Evolutionary conservation across 1,284 basidiomycete genomes (phyloP).

Genomic region (Albatrellus sp.): DNA sequence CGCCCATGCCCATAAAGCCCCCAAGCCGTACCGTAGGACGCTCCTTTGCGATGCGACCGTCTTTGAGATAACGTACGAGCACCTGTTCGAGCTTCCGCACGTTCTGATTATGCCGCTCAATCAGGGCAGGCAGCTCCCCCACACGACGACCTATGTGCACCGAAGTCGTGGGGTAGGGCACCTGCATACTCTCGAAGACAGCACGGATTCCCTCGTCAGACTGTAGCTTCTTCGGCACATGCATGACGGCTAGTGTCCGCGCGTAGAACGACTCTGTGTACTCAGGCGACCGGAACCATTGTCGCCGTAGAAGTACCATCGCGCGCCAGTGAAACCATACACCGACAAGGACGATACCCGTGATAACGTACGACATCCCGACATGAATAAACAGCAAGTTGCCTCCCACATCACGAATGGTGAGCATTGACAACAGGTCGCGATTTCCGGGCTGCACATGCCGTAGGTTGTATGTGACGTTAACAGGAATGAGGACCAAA

Average conservation of each 20-base stretch:
- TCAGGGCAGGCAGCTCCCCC: conserved; percentile 63
- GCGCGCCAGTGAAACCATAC: conserved; percentile 65
- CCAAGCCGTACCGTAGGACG: conserved; percentile 67
- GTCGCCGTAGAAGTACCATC: conserved; percentile 55
- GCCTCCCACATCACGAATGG: conserved; percentile 64
- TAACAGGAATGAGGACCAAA: conserved; percentile 71
- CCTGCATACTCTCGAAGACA: conserved; percentile 60
- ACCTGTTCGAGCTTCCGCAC: conserved; percentile 76
- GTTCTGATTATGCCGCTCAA: conserved; percentile 78
- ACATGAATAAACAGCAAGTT: conserved; percentile 66
- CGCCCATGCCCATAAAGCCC: conserved; percentile 65
- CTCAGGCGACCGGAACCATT: conserved; percentile 70
- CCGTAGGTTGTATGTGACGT: conserved; percentile 60
- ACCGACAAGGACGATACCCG: conserved; percentile 48
- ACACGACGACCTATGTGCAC: conserved; percentile 74
- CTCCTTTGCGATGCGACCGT: conserved; percentile 58
- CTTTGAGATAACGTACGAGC: conserved; percentile 78
- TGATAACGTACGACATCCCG: conserved; percentile 63
- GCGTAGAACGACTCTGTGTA: conserved; percentile 69
- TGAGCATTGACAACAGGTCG: conserved; percentile 63
- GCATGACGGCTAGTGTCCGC: conserved; percentile 64
- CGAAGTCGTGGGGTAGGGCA: conserved; percentile 76
- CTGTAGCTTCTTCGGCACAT: conserved; percentile 64
- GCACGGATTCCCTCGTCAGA: conserved; percentile 65
- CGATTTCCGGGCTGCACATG: conserved; percentile 37